Conservation (phyloP, 352 stramenopile genomes). For the Globisporangium cylindrosporum region DNA sequence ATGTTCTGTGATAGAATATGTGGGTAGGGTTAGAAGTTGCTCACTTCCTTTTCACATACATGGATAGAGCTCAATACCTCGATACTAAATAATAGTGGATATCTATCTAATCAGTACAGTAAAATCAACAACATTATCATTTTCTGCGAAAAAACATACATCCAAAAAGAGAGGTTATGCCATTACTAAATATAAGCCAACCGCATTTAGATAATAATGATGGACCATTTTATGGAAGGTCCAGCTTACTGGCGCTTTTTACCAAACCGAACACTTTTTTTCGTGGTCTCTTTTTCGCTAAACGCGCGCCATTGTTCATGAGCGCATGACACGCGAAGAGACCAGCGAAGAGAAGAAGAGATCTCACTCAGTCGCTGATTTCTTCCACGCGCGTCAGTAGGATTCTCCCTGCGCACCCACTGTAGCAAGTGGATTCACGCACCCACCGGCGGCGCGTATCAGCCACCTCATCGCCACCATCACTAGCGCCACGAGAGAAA, state of each 20-base stretch:
- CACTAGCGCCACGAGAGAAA: no score
- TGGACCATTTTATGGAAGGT: neutral
- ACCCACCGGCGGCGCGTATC: neutral
- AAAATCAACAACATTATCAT: neutral
- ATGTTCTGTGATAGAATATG: neutral
- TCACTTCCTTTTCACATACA: neutral
- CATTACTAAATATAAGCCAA: neutral
- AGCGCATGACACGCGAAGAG: neutral
- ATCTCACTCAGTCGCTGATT: neutral
- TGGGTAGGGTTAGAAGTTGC: neutral
- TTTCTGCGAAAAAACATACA: rapidly evolving
- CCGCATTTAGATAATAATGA: no score
- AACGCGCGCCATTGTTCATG: neutral
- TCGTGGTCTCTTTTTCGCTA: neutral
- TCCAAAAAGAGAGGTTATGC: neutral
- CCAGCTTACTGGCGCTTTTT: neutral
- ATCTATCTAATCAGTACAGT: neutral
- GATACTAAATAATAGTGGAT: neutral
- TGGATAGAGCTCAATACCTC: no score
- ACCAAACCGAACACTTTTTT: neutral
- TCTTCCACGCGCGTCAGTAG: neutral
- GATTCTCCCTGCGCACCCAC: neutral
- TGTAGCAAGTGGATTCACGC: neutral
- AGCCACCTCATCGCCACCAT: neutral
- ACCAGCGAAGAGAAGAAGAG: neutral